phyloP scores from a whole-genome alignment of 2,329 filamentous ascomycete genomes.

The Fusarium sp. region DNA sequence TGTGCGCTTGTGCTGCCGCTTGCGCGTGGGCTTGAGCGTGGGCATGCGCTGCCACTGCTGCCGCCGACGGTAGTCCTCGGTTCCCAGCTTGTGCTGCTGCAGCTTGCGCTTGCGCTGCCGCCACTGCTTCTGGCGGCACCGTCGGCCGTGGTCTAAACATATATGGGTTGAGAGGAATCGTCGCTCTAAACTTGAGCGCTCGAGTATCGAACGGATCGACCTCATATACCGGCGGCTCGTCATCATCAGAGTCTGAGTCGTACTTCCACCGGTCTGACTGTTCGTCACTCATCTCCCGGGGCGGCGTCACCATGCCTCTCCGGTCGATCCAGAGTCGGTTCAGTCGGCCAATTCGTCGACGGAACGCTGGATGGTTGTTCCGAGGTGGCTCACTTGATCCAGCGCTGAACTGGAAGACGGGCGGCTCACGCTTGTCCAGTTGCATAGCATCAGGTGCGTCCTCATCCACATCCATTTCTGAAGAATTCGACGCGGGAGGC shows the following conservation, averaged over 20 bases:
- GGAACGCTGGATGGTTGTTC: conserved; percentile 73
- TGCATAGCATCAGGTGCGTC: conserved; percentile 59
- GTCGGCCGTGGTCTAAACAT: conserved; percentile 55
- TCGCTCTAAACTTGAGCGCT: conserved; percentile 71
- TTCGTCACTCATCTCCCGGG: conserved; percentile 58
- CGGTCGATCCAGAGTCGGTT: conserved; percentile 92
- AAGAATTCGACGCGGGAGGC: conserved; percentile 68
- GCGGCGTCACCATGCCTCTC: conserved; percentile 70
- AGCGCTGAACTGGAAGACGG: conserved; percentile 62
- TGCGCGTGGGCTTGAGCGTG: conserved; percentile 47
- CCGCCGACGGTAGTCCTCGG: conserved; percentile 44
- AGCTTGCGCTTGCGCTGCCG: conserved; percentile 35
- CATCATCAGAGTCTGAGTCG: conserved; percentile 87
- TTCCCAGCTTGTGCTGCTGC: conserved; percentile 41
- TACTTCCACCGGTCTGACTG: conserved; percentile 83
- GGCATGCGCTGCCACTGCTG: conserved; percentile 41
- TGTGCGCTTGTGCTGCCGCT: conserved; percentile 46
- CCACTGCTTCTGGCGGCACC: conserved; percentile 45
- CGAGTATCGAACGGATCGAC: conserved; percentile 77
- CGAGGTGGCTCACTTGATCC: conserved; percentile 55
- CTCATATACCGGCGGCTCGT: conserved; percentile 79
- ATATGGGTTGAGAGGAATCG: conserved; percentile 63
- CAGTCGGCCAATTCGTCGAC: conserved; percentile 85
- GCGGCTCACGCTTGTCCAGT: conserved; percentile 49
- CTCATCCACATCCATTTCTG: conserved; percentile 69